Evolutionary conservation across 768 basidiomycete species (phyloP), one percentile per base, ranked within the genome.

Genomic region (Paxillus ammoniavirescens): DNA sequence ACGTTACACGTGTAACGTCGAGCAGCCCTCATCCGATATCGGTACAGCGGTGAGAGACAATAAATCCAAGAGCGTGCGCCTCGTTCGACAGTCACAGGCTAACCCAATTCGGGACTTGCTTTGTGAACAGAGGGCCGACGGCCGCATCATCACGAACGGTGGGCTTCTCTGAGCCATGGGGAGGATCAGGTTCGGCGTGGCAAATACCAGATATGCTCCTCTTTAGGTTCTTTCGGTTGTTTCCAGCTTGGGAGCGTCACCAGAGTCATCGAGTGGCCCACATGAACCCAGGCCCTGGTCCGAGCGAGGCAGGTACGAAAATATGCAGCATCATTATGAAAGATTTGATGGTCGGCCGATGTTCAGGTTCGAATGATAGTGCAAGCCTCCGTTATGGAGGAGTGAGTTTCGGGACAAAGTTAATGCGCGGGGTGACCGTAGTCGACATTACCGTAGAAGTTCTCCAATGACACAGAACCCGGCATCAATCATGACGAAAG

Each of bases 1-100:
- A 68, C 56, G 61, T 68, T 59, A 64, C 65, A 66, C 61, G 66
- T 66, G 66, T 54, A 63, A 66, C 59, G 54, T 61, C 47, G 61
- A 56, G 66, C 61, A 59, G 41, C 41, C 30, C 36, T 49, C 38
- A 46, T n/a, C n/a, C n/a, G n/a, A n/a, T n/a, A n/a, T 26, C 45
- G 41, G 46, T 14, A 40, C 42, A 36, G n/a, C 15, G 9, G 36
- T 10, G 43, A 56, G 51, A 48, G 49, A 50, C 45, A 33, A 26
- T 33, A 14, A 15, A 21, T 21, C 3, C 21, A 21, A 15, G 15
- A 10, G 42, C 37, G 44, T 8, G 4, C 15, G 44, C 15, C 13
- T 30, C 40, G 21, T 13, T n/a, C 33, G 49, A 33, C 6, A 30
- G n/a, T 21, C 15, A 43, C 4, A 10, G n/a, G 30, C 49, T 49